Evolutionary conservation across 139 green algal genomes (phyloP).

Genomic region (Chlamydomonas sphaeroides): DNA sequence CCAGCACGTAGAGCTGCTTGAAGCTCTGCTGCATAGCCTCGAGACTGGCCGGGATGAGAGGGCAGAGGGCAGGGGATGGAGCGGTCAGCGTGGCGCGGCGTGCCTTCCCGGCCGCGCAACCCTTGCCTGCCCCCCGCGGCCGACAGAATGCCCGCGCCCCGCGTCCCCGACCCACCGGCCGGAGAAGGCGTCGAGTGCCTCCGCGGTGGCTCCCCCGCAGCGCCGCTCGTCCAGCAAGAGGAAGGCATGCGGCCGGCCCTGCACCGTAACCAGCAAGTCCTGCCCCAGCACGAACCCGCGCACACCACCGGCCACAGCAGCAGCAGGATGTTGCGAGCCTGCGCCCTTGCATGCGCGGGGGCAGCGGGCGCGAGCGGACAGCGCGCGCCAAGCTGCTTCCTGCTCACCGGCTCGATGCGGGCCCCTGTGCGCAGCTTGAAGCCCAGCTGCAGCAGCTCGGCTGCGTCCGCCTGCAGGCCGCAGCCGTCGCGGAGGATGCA

Average conservation of each 20-base stretch:
- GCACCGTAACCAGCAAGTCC: conserved; percentile 18
- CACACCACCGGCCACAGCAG: too few species aligned
- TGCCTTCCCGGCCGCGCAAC: too few species aligned
- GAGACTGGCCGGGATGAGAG: too few species aligned
- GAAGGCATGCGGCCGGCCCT: conserved; percentile 21
- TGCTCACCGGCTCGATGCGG: conserved; percentile 7
- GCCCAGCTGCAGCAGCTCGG: neutral
- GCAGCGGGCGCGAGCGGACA: too few species aligned
- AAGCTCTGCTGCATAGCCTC: neutral
- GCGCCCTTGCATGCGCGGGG: too few species aligned
- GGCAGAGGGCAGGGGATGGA: too few species aligned
- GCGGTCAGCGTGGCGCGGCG: too few species aligned
- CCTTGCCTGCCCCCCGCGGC: too few species aligned
- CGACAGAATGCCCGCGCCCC: too few species aligned
- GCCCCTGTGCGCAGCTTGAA: conserved; percentile 2
- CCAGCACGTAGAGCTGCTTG: neutral
- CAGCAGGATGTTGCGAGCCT: too few species aligned
- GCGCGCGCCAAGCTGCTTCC: too few species aligned
- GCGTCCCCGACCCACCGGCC: too few species aligned
- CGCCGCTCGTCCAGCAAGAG: conserved; percentile 13
- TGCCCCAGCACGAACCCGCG: neutral
- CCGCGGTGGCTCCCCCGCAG: neutral
- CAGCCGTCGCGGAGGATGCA: conserved; percentile 1
- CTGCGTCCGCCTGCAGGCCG: neutral
- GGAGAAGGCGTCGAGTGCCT: neutral